These are phyloP conservation scores for Spirogloea muscicola DNA, from an alignment of 139 green algal species.

Conservation along the genomic window DNA sequence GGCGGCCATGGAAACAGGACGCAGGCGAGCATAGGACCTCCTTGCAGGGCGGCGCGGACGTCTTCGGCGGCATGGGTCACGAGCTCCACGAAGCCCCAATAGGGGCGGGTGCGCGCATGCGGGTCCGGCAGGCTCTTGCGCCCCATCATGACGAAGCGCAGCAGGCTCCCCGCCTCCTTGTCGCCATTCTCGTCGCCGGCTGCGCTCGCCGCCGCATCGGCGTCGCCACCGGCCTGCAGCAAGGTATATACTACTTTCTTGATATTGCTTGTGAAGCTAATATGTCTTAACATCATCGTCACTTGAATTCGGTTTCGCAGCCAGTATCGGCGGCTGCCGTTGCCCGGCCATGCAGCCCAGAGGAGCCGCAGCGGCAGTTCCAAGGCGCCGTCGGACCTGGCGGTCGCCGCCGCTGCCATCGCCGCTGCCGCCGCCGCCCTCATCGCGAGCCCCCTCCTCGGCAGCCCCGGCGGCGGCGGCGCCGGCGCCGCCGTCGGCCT, in stretches of 20 bases:
- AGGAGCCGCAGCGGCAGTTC: background rate
- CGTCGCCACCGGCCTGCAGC: background rate
- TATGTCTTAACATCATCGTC: too few species aligned
- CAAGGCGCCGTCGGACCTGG: background rate
- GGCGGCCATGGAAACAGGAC: too few species aligned
- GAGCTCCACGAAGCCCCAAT: conserved; percentile 34
- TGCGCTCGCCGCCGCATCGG: background rate
- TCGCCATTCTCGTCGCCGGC: background rate
- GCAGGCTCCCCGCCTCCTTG: background rate
- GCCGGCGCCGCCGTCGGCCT: background rate
- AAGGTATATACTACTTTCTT: too few species aligned
- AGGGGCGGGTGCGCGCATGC: background rate
- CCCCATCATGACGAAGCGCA: conserved; percentile 5
- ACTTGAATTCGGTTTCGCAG: too few species aligned
- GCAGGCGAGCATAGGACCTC: too few species aligned
- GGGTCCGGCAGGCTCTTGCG: conserved; percentile 6
- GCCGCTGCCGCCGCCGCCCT: background rate
- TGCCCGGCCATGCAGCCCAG: too few species aligned
- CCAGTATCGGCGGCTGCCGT: too few species aligned
- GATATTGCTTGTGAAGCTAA: too few species aligned
- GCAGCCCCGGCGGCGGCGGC: too few species aligned
- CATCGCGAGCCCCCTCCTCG: too few species aligned
- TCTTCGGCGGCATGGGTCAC: conserved; percentile 21
- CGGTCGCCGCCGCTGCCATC: background rate
- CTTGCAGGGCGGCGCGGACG: too few species aligned